Conservation (phyloP, 139 green algal genomes). For the Chlorella sp. region DNA sequence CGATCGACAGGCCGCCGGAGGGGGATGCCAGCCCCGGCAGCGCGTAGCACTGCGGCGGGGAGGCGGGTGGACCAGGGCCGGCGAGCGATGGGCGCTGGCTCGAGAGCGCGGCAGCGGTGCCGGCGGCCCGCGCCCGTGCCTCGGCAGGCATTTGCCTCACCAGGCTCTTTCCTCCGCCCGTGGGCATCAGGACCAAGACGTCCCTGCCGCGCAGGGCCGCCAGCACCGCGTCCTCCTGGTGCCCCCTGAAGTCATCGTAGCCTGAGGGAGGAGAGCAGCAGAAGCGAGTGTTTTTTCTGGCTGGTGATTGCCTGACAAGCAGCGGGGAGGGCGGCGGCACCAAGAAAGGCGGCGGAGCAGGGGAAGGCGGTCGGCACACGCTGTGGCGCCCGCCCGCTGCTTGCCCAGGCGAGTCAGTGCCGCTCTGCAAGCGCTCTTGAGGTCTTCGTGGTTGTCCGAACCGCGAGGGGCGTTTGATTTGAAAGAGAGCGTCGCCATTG, state of each 20-base stretch:
- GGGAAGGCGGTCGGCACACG: too few relatives aligned
- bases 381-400: too few relatives aligned
- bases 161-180: conserved; percentile 77
- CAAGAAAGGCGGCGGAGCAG: too few relatives aligned
- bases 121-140: neutral
- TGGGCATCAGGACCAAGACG: conserved; percentile 92
- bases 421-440: too few relatives aligned
- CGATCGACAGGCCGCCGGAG: conserved; percentile 81
- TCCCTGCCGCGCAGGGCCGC: conserved; percentile 65
- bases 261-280: neutral
- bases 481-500: too few relatives aligned
- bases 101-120: neutral
- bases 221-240: conserved; percentile 65
- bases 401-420: too few relatives aligned
- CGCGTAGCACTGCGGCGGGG: conserved; percentile 44
- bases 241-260: conserved; percentile 9
- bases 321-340: too few relatives aligned
- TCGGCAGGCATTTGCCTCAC: too few relatives aligned
- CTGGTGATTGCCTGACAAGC: too few relatives aligned
- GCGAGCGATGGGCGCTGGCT: neutral
- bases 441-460: too few relatives aligned
- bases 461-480: too few relatives aligned
- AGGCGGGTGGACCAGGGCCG: neutral
- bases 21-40: conserved; percentile 72
- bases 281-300: too few relatives aligned